A percentile compares a stretch with the other conserved stretches of the same genome.
These are phyloP conservation scores for Leccinum fallax DNA, from an alignment of 1,284 basidiomycete species.

Conservation along the genomic window DNA sequence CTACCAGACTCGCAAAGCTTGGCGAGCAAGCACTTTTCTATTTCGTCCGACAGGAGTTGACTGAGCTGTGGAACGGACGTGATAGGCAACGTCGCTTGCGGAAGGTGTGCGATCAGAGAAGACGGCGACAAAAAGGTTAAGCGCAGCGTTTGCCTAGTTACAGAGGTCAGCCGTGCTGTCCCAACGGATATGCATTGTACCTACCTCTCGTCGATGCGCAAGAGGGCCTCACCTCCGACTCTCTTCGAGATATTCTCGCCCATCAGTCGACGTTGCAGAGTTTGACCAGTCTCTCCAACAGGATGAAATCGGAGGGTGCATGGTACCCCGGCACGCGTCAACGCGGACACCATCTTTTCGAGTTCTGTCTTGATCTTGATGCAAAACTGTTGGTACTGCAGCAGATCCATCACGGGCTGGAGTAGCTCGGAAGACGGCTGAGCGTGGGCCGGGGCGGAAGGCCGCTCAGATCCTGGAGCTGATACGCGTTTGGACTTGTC, in stretches of 20 bases:
- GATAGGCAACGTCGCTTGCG: slow-evolving; percentile 72
- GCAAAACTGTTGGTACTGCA: slow-evolving; percentile 78
- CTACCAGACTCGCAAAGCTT: slow-evolving; percentile 68
- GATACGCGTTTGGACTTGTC: slow-evolving; percentile 53
- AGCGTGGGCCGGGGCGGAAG: neutral
- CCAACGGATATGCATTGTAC: neutral
- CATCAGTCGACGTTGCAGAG: slow-evolving; percentile 40
- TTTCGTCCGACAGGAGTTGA: slow-evolving; percentile 76
- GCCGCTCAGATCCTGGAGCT: slow-evolving; percentile 33
- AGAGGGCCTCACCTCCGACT: slow-evolving; percentile 66
- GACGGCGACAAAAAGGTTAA: slow-evolving; percentile 76
- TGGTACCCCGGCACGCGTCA: slow-evolving; percentile 57
- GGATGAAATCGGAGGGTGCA: slow-evolving; percentile 60
- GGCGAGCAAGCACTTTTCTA: slow-evolving; percentile 64
- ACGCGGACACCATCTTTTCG: slow-evolving; percentile 46
- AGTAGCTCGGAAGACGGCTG: slow-evolving; percentile 46
- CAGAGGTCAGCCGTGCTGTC: neutral
- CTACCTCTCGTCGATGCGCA: slow-evolving; percentile 69
- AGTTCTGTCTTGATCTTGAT: slow-evolving; percentile 61
- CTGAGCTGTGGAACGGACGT: slow-evolving; percentile 71
- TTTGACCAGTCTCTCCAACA: slow-evolving; percentile 66
- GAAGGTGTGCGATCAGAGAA: slow-evolving; percentile 66
- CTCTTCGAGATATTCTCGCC: slow-evolving; percentile 37
- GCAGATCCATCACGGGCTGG: slow-evolving; percentile 70
- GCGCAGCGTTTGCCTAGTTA: slow-evolving; percentile 63